Conservation (phyloP, 495 filamentous ascomycete species). For the Penicillium fimorum region DNA sequence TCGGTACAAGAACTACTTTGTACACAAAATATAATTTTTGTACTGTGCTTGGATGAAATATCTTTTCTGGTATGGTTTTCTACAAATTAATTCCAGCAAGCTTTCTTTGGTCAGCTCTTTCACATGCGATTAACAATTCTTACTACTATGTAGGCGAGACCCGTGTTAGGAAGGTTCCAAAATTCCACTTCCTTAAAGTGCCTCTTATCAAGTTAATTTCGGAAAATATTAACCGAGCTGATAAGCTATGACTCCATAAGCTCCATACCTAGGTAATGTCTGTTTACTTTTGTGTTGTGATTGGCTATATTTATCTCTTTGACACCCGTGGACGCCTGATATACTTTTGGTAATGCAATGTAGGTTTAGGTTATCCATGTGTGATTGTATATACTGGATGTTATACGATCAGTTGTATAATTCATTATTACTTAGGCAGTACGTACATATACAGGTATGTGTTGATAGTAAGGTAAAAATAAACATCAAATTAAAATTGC, state of each 20-base stretch:
- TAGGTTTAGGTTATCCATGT: no score
- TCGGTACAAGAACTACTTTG: background rate
- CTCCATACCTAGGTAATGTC: no score
- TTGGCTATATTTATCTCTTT: no score
- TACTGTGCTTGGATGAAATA: background rate
- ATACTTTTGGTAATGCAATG: no score
- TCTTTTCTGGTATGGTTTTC: no score
- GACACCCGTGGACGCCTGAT: no score
- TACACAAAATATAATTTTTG: background rate
- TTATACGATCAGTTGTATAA: background rate
- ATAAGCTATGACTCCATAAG: background rate
- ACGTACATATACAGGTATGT: no score
- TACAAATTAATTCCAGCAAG: no score
- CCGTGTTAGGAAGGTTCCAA: background rate
- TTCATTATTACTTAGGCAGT: no score
- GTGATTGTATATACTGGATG: no score
- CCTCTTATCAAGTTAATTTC: background rate
- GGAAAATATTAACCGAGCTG: background rate
- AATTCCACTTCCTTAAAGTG: background rate
- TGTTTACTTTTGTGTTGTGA: no score
- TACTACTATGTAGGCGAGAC: background rate
- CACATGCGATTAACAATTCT: background rate
- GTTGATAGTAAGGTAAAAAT: background rate
- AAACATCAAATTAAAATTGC: no score
- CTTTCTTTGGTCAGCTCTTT: background rate